Percentiles rank a stretch among this genome's conserved stretches.
These are phyloP conservation scores for Mediolabrus comicus DNA, from an alignment of 108 stramenopile species.

Conservation along the genomic window DNA sequence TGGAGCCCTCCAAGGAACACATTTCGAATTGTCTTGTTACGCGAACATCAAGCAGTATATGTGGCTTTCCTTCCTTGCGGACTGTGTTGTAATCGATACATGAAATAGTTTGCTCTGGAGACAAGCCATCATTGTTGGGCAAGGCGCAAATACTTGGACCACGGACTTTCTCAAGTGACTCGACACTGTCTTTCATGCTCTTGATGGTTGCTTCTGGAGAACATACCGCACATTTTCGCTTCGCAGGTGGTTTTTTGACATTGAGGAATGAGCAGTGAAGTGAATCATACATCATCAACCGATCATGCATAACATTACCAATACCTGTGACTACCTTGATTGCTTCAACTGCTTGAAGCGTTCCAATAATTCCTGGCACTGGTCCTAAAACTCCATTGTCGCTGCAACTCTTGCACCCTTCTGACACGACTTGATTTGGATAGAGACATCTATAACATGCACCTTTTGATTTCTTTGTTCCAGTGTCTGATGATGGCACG, in stretches of 20 bases:
- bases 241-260: conserved; percentile 73
- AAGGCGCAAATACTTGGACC: conserved; percentile 46
- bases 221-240: conserved; percentile 65
- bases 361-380: conserved; percentile 92
- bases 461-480: neutral
- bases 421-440: conserved; percentile 63
- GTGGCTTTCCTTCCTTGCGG: conserved; percentile 32
- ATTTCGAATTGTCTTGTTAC: conserved; percentile 72
- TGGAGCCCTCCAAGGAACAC: conserved; percentile 66
- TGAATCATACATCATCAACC: conserved; percentile 80
- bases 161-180: conserved; percentile 50
- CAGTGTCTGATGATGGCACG: neutral
- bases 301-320: conserved; percentile 68
- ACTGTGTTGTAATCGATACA: conserved; percentile 53
- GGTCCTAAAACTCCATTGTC: conserved; percentile 87
- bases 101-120: conserved; percentile 39
- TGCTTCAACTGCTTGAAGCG: conserved; percentile 89
- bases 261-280: conserved; percentile 69
- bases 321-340: conserved; percentile 87
- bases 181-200: conserved; percentile 64
- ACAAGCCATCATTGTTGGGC: neutral
- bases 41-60: conserved; percentile 81
- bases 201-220: conserved; percentile 62
- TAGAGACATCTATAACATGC: conserved; percentile 91
- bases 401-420: conserved; percentile 74